Percentiles rank a stretch among this genome's conserved stretches.
Conservation (phyloP, 805 yeast genomes). For the Hanseniaspora occidentalis region DNA sequence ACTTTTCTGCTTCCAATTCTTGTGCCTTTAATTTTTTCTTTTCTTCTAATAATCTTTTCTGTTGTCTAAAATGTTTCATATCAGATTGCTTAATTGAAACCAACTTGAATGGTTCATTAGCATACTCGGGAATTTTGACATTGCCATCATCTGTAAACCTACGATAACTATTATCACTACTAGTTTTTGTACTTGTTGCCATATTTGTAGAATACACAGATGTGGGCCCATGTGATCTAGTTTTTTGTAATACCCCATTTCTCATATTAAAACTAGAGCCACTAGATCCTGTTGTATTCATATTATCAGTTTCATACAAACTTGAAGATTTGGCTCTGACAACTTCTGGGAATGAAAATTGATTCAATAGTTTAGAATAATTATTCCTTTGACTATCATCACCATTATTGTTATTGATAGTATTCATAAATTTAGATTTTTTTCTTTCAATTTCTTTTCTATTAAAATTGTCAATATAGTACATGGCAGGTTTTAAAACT, state of each 20-base stretch:
- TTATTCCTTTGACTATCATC: too few species aligned
- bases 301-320: not conserved
- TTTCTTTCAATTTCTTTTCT: not conserved
- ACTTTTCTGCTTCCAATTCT: not conserved
- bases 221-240: not conserved
- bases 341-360: not conserved
- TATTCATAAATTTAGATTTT: not conserved
- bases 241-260: not conserved
- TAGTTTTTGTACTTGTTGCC: too few species aligned
- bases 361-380: too few species aligned
- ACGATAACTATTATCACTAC: too few species aligned
- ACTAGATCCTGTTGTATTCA: not conserved
- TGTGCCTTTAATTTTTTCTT: not conserved
- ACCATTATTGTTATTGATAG: too few species aligned
- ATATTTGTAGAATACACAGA: not conserved
- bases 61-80: not conserved
- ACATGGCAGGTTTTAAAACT: conserved; percentile 4
- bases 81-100: not conserved
- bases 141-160: too few species aligned
- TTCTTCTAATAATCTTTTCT: not conserved
- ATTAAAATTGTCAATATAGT: conserved; percentile 2
- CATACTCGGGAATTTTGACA: too few species aligned
- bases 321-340: not conserved
- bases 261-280: too few species aligned
- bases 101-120: not conserved